A percentile compares a stretch with the other conserved stretches of the same genome.
Evolutionary conservation across 495 filamentous ascomycete species (phyloP).

Genomic region (Hypomontagnella monticulosa): DNA sequence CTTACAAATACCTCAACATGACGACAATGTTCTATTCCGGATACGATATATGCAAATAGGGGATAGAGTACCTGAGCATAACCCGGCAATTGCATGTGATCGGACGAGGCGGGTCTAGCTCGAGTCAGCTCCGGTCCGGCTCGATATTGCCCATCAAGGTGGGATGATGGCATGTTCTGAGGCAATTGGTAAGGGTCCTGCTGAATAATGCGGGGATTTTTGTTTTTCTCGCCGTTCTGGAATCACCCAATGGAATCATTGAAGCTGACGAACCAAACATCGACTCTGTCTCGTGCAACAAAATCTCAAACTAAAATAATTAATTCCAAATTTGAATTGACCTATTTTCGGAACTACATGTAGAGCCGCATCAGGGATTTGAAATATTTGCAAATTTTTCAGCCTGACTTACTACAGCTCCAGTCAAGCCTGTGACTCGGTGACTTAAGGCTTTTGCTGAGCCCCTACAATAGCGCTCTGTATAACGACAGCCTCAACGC

Average conservation of each 20-base stretch:
- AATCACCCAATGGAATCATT: conserved; percentile 14
- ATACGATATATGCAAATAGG: conserved; percentile 1
- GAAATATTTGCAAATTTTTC: conserved; percentile 24
- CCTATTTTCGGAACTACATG: conserved; percentile 42
- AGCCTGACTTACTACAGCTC: conserved; percentile 28
- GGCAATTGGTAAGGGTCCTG: neutral
- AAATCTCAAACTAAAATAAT: neutral
- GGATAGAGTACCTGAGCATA: neutral
- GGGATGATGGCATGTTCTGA: neutral
- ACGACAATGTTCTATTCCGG: neutral
- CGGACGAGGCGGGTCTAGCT: neutral
- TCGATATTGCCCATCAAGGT: conserved; percentile 1
- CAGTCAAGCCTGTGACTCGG: conserved; percentile 4
- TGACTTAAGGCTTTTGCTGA: conserved; percentile 12
- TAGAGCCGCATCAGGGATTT: conserved; percentile 40
- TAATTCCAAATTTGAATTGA: conserved; percentile 37
- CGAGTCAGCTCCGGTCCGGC: conserved; percentile 30
- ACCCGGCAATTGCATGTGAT: conserved; percentile 1
- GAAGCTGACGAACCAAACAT: conserved; percentile 8
- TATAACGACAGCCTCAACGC: conserved; percentile 8
- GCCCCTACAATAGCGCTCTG: conserved; percentile 7
- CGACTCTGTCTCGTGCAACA: neutral
- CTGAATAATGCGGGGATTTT: conserved; percentile 44
- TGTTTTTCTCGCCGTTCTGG: conserved; percentile 23
- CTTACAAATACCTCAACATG: neutral